Percentiles rank a stretch among this genome's conserved stretches.
Evolutionary conservation across 805 yeast genomes (phyloP).

Genomic region (Jamesozyma jinghongensis): DNA sequence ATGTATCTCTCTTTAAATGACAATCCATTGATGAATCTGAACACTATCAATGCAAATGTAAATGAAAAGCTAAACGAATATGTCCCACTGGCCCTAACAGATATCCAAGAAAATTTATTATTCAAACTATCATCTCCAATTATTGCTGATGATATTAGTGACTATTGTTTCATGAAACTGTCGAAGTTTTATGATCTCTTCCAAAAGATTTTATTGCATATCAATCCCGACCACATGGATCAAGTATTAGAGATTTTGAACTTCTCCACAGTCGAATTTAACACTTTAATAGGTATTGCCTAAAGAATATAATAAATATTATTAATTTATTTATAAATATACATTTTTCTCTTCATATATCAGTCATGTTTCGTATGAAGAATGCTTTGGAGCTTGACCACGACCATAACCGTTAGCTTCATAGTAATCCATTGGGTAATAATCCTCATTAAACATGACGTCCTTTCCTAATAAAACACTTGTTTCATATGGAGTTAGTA

Average conservation of each 20-base stretch:
- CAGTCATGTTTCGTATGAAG: slow-evolving; percentile 2
- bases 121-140: slow-evolving; percentile 56
- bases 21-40: slow-evolving; percentile 40
- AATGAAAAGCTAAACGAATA: slow-evolving; percentile 35
- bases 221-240: slow-evolving; percentile 17
- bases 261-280: slow-evolving; percentile 39
- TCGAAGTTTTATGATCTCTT: slow-evolving; percentile 35
- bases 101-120: slow-evolving; percentile 45
- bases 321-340: not conserved
- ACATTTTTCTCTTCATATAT: not conserved
- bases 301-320: not conserved
- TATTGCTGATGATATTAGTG: slow-evolving; percentile 46
- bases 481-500: slow-evolving; percentile 92
- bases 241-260: slow-evolving; percentile 18
- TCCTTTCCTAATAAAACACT: slow-evolving; percentile 81
- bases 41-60: slow-evolving; percentile 36
- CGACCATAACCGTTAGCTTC: slow-evolving; percentile 85
- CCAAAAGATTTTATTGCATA: slow-evolving; percentile 28
- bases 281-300: slow-evolving; percentile 65
- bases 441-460: slow-evolving; percentile 48
- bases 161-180: slow-evolving; percentile 41
- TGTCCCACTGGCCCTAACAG: slow-evolving; percentile 53
- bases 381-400: slow-evolving; percentile 54
- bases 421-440: slow-evolving; percentile 95
- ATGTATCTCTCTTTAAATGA: slow-evolving; percentile 59